Conservation (phyloP, 2,329 filamentous ascomycete species). For the Sarocladium oryzae region DNA sequence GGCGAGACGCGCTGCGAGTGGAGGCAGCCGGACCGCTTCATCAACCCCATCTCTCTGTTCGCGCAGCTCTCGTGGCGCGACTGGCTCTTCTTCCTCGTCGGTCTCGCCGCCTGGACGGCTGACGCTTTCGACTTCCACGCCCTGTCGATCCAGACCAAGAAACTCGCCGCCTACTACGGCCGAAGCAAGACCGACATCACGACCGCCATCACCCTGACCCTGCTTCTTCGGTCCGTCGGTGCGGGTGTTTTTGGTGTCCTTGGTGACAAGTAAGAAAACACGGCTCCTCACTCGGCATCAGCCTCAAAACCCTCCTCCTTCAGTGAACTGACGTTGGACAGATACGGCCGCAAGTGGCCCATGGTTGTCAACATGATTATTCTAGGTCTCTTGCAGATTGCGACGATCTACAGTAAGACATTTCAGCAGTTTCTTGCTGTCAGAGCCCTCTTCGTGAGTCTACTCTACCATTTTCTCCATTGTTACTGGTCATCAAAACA, state of each 20-base stretch:
- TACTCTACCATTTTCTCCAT: too few species aligned
- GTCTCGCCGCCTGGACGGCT: constrained; percentile 69
- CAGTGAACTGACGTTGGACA: too few species aligned
- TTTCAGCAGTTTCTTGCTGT: constrained; percentile 72
- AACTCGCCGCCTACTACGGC: constrained; percentile 50
- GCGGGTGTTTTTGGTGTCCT: constrained; percentile 70
- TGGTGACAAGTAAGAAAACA: constrained; percentile 56
- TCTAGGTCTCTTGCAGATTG: constrained; percentile 60
- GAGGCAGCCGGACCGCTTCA: constrained; percentile 58
- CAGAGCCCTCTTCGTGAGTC: constrained; percentile 52
- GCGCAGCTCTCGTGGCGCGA: constrained; percentile 55
- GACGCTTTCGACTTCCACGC: constrained; percentile 83
- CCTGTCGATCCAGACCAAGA: constrained; percentile 69
- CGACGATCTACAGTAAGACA: constrained; percentile 68
- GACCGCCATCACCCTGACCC: constrained; percentile 68
- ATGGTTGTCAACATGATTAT: constrained; percentile 77
- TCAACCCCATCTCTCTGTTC: constrained; percentile 65
- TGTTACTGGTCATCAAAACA: background rate
- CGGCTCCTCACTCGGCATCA: too few species aligned
- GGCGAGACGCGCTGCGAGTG: constrained; percentile 63
- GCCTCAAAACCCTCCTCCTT: too few species aligned
- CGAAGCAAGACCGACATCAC: constrained; percentile 59
- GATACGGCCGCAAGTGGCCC: constrained; percentile 69
- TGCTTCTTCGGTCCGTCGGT: constrained; percentile 68
- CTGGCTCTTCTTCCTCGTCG: constrained; percentile 72